Percentiles rank a stretch among this genome's conserved stretches.
phyloP scores from a whole-genome alignment of 257 asterid species.

The Nyctanthes arbortristis region DNA sequence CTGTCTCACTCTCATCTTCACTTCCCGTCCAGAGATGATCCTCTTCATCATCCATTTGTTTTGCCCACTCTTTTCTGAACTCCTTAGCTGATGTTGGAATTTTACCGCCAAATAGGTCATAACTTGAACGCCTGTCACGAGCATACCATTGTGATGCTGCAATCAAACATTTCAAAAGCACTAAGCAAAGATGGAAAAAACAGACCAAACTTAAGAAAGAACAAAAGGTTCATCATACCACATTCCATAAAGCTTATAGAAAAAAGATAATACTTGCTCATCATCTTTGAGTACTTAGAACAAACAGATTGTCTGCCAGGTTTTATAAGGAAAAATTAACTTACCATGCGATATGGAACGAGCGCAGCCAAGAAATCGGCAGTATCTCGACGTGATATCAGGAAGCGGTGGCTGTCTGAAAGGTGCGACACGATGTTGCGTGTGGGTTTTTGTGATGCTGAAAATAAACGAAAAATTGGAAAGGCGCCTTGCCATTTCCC shows the following conservation, averaged over 20 bases:
- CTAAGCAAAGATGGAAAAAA: background rate
- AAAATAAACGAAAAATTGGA: conserved; percentile 1
- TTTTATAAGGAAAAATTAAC: background rate
- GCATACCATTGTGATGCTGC: conserved; percentile 67
- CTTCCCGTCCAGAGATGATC: conserved; percentile 90
- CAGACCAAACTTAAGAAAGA: background rate
- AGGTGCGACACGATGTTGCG: conserved; percentile 9
- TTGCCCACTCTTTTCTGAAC: conserved; percentile 77
- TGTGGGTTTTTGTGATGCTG: conserved; percentile 26
- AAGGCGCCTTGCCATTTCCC: conserved; percentile 40
- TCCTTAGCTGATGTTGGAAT: conserved; percentile 66
- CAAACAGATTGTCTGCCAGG: conserved; percentile 37
- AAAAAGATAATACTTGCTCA: background rate
- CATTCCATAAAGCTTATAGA: background rate
- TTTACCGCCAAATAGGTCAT: conserved; percentile 73
- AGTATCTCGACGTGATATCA: conserved; percentile 15
- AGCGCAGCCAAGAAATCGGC: conserved; percentile 13
- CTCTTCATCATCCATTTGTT: conserved; percentile 84
- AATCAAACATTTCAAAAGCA: conserved; percentile 10
- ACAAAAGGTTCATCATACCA: background rate
- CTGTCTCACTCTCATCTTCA: conserved; percentile 65
- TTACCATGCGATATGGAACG: conserved; percentile 41
- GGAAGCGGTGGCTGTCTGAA: conserved; percentile 11
- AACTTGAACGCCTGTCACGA: conserved; percentile 52
- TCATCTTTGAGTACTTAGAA: conserved; percentile 18